Conservation (phyloP, 1,139 yeast species). For the Protomyces gravidus region DNA sequence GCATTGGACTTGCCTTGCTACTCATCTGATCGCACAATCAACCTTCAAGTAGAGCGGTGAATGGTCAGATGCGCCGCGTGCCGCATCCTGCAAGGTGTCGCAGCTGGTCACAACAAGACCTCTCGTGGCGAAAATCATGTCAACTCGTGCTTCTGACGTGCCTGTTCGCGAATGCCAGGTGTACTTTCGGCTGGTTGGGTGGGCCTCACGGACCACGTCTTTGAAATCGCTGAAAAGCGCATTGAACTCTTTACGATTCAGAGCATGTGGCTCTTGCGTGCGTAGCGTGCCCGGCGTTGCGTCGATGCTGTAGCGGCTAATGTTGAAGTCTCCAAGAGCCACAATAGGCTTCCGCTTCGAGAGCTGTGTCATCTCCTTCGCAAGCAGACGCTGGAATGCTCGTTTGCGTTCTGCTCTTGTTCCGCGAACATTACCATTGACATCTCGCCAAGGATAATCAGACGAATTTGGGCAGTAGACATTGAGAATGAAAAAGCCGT, state of each 20-base stretch:
- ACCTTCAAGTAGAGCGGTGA: constrained; percentile 12
- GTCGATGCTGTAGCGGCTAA: constrained; percentile 13
- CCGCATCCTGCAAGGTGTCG: constrained; percentile 10
- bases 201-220: constrained; percentile 11
- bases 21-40: too few relatives aligned
- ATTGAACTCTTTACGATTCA: constrained; percentile 22
- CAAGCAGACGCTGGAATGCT: constrained; percentile 4
- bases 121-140: constrained; percentile 3
- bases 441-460: constrained; percentile 11
- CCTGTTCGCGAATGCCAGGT: constrained; percentile 23
- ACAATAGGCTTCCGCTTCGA: background rate
- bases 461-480: constrained; percentile 19
- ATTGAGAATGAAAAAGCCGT: constrained; percentile 5
- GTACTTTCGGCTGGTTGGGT: constrained; percentile 8
- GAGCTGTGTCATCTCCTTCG: background rate
- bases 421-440: constrained; percentile 6
- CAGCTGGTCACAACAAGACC: background rate
- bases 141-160: constrained; percentile 24
- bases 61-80: constrained; percentile 18
- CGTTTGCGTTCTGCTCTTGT: constrained; percentile 20
- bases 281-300: constrained; percentile 13
- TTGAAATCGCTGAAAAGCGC: constrained; percentile 1
- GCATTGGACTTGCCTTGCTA: too few relatives aligned
- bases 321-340: constrained; percentile 19
- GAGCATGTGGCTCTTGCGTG: constrained; percentile 2